Evolutionary conservation across 1,284 basidiomycete genomes (phyloP), one percentile per base, ranked within the genome.

Genomic region (Anthracocystis panici-leucophaei): DNA sequence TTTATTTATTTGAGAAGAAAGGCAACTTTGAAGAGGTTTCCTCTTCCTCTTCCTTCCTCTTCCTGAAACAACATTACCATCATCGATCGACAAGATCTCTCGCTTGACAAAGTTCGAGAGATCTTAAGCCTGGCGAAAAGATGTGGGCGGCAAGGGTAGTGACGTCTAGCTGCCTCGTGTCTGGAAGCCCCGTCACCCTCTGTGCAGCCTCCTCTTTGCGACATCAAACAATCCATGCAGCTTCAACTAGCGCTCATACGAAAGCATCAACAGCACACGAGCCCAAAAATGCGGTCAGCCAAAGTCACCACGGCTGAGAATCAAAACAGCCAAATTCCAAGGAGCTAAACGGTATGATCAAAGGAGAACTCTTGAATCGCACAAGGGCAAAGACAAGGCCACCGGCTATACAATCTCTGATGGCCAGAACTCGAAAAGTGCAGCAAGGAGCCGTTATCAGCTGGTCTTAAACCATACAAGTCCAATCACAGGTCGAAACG

Each of bases 331-430:
- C 27, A n/a, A 18, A n/a, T 21, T 18, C 2, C 16, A 11, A 1
- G 29, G 29, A 18, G 29, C 35, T 23, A 10, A 10, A 12, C 8
- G 7, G 25, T n/a, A 41, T 14, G 18, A 50, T 8, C 14, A 8
- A 25, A 18, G 23, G 20, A 23, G 21, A 18, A 2, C 11, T 14
- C 8, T 2, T 16, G 27, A 8, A 21, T 53, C 50, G 2, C n/a
- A 29, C 41, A 60, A 60, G 42, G 58, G 50, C 50, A 60, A 53
- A 33, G 40, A 51, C 20, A 45, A 50, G 23, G 27, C 27, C 0
- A 9, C 18, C 18, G 18, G 35, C 14, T 38, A 20, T 29, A 27
- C 25, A 10, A 40, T 9, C 18, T 18, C 18, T 38, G 7, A 8
- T 12, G 2, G 42, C 29, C 35, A 42, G 12, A 5, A 14, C 31